Evolutionary conservation across 2,329 filamentous ascomycete genomes (phyloP).

Genomic region (Penicillium sp.): DNA sequence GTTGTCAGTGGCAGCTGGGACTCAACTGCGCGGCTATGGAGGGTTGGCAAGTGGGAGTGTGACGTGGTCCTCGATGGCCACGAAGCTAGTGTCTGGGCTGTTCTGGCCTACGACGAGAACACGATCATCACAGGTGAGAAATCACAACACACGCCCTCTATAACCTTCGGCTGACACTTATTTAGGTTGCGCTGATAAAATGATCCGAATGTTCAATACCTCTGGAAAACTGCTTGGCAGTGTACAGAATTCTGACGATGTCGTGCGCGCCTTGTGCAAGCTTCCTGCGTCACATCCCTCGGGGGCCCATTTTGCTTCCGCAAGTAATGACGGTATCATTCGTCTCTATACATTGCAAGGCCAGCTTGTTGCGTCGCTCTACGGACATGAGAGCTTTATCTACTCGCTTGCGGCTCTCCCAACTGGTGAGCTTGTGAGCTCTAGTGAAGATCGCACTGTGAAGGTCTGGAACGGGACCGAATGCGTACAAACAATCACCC

Average conservation of each 20-base stretch:
- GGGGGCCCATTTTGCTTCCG: slow-evolving; percentile 89
- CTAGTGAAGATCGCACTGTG: slow-evolving; percentile 91
- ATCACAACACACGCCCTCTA: background rate
- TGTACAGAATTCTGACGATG: slow-evolving; percentile 72
- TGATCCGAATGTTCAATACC: slow-evolving; percentile 77
- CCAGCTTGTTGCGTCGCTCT: slow-evolving; percentile 71
- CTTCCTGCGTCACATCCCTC: slow-evolving; percentile 75
- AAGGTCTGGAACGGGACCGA: slow-evolving; percentile 81
- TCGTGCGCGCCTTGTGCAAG: slow-evolving; percentile 84
- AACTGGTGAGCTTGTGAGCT: slow-evolving; percentile 84
- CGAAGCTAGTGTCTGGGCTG: slow-evolving; percentile 84
- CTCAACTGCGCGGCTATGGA: slow-evolving; percentile 82
- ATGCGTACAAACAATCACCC: slow-evolving; percentile 93
- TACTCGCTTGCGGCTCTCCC: slow-evolving; percentile 80
- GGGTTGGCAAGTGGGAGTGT: slow-evolving; percentile 79
- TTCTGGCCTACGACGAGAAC: slow-evolving; percentile 76
- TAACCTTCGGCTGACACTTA: slow-evolving; percentile 16
- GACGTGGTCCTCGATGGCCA: slow-evolving; percentile 74
- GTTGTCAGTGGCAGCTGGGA: slow-evolving; percentile 96
- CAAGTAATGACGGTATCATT: slow-evolving; percentile 88
- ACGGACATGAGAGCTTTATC: slow-evolving; percentile 92
- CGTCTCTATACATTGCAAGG: slow-evolving; percentile 84
- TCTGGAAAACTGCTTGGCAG: slow-evolving; percentile 65
- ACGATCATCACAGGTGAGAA: slow-evolving; percentile 72
- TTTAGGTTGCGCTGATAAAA: slow-evolving; percentile 79